Evolutionary conservation across 169 alveolate genomes (phyloP).

Genomic region (Plasmodium gallinaceum): DNA sequence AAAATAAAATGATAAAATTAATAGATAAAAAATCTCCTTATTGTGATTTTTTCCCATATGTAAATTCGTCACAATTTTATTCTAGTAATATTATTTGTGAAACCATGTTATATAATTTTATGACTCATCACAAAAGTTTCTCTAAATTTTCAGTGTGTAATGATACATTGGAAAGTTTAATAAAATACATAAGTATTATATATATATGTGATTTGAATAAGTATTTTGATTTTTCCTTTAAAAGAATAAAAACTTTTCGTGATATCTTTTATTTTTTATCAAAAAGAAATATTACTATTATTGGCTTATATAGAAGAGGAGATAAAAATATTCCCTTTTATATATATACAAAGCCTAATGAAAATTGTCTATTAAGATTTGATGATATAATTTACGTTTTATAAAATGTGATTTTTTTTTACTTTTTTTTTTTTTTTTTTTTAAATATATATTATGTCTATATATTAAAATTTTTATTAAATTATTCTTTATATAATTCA

Average conservation of each 20-base stretch:
- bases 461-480: neutral
- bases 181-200: slow-evolving; percentile 46
- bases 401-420: neutral
- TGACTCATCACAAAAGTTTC: slow-evolving; percentile 74
- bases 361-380: slow-evolving; percentile 39
- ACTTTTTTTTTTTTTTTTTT: neutral
- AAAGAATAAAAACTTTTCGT: slow-evolving; percentile 51
- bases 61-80: slow-evolving; percentile 59
- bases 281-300: slow-evolving; percentile 35
- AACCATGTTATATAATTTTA: slow-evolving; percentile 65
- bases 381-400: slow-evolving; percentile 64
- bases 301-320: slow-evolving; percentile 69
- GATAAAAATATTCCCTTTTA: slow-evolving; percentile 56
- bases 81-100: slow-evolving; percentile 68
- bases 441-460: neutral
- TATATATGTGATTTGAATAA: slow-evolving; percentile 34
- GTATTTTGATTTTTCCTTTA: slow-evolving; percentile 69
- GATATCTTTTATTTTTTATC: slow-evolving; percentile 55
- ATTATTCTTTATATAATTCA: neutral
- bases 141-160: slow-evolving; percentile 68
- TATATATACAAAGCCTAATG: slow-evolving; percentile 64
- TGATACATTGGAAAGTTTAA: slow-evolving; percentile 49
- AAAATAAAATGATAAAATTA: slow-evolving; percentile 73
- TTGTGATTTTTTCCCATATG: slow-evolving; percentile 74
- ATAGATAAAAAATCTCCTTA: slow-evolving; percentile 64